Evolutionary conservation across 2,329 filamentous ascomycete species (phyloP), one percentile per base, ranked within the genome.

Genomic region (Boeremia exigua): DNA sequence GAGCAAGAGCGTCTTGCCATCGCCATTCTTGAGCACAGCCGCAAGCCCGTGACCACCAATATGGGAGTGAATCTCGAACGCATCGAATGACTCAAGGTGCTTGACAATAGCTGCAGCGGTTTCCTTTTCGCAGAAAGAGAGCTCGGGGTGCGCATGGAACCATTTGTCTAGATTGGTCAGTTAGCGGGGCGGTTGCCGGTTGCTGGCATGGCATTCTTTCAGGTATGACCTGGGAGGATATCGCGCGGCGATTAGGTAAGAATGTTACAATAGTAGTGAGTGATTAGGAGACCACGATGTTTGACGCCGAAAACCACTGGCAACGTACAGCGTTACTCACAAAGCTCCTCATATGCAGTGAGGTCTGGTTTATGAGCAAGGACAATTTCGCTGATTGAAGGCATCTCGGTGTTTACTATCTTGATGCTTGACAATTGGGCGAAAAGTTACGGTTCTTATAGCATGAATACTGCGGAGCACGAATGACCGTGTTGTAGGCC

Each of bases 1-100:
- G 0, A 88, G 75, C 0, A 88, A 77, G 1, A 88, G 71, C 0
- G 79, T 86, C 1, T 78, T 78, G 0, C 86, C 86, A 0, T 66
- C 37, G 0, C 84, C 85, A 63, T 88, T 88, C 45, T 68, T 65
- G 4, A 87, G 73, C 1, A 87, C 75, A 0, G 79, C 86, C 1
- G 81, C 81, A 5, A 88, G 68, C 4, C 86, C 86, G 57, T 84
- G 76, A 0, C 85, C 86, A 27, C 86, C 86, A 12, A 88, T 86
- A 25, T 76, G 66, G 1, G 78, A 71, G 40, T 79, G 75, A 25
- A 87, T 77, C 9, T 81, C 69, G 59, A 81, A 81, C 0, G 59
- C 67, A 7, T 65, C 49, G 38, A 76, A 55, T 4, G 63, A 62
- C 7, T 65, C 44, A 1, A 76, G 66, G 15, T 72, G 66, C 11